Evolutionary conservation across 2,329 filamentous ascomycete species (phyloP).

Genomic region (Epichloe hybrida): DNA sequence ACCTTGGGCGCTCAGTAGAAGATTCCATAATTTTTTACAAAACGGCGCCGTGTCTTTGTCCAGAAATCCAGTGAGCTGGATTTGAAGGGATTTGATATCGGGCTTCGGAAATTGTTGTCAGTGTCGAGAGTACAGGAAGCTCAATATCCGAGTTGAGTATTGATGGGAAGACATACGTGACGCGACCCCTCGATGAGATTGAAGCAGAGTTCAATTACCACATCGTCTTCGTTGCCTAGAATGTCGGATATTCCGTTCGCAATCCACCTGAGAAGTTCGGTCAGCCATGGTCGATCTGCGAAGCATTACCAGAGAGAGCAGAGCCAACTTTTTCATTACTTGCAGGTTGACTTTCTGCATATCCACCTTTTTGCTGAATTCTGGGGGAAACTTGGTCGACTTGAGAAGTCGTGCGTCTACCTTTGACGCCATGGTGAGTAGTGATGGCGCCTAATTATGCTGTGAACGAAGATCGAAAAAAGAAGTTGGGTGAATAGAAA

Average conservation of each 20-base stretch:
- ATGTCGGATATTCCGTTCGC: constrained; percentile 76
- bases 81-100: constrained; percentile 90
- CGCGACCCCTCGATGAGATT: constrained; percentile 59
- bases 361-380: constrained; percentile 88
- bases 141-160: not conserved
- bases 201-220: constrained; percentile 76
- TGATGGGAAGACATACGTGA: constrained; percentile 38
- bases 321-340: constrained; percentile 83
- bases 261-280: constrained; percentile 60
- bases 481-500: not conserved
- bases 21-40: constrained; percentile 86
- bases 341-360: constrained; percentile 95
- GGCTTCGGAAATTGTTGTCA: constrained; percentile 43
- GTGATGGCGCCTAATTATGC: not conserved
- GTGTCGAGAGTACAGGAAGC: constrained; percentile 19
- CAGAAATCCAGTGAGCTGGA: constrained; percentile 86
- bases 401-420: constrained; percentile 82
- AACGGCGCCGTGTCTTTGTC: constrained; percentile 83
- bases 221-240: constrained; percentile 85
- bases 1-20: constrained; percentile 79
- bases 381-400: constrained; percentile 83
- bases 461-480: not conserved
- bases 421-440: constrained; percentile 55
- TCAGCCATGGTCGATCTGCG: constrained; percentile 6
- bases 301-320: not conserved